These are phyloP conservation scores for Trametopsis cervina DNA, from an alignment of 768 basidiomycete species.

Conservation along the genomic window DNA sequence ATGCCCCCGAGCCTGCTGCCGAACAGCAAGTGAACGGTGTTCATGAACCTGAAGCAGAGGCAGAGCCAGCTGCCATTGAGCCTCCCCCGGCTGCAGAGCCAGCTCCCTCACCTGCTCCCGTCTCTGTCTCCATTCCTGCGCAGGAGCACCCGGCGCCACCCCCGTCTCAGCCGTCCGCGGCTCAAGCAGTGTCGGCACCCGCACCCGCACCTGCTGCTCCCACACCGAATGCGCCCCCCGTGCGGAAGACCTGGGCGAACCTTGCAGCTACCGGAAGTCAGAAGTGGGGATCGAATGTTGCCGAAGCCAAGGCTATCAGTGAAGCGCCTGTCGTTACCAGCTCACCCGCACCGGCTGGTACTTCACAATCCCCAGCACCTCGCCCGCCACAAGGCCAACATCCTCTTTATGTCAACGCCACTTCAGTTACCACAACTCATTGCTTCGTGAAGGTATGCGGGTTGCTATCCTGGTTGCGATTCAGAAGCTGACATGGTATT, in stretches of 20 bases:
- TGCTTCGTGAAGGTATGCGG: conserved; percentile 86
- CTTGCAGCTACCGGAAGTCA: conserved; percentile 77
- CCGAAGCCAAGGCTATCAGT: conserved; percentile 71
- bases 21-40: conserved; percentile 35
- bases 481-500: conserved; percentile 9
- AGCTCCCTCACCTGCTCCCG: conserved; percentile 21
- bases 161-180: conserved; percentile 24
- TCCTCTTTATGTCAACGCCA: conserved; percentile 49
- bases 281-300: conserved; percentile 82
- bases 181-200: conserved; percentile 23
- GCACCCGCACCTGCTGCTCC: conserved; percentile 30
- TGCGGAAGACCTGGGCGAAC: conserved; percentile 86
- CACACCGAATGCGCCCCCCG: conserved; percentile 35
- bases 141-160: conserved; percentile 23
- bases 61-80: conserved; percentile 24
- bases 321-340: conserved; percentile 43
- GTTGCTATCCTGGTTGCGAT: background rate
- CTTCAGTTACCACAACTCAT: conserved; percentile 58
- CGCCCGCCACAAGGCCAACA: conserved; percentile 35
- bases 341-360: conserved; percentile 37
- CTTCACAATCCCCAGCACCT: conserved; percentile 27
- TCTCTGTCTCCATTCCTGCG: conserved; percentile 22
- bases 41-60: conserved; percentile 28
- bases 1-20: conserved; percentile 13
- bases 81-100: conserved; percentile 23